phyloP scores from a whole-genome alignment of 2,329 filamentous ascomycete genomes.

The Thelonectria blattea region DNA sequence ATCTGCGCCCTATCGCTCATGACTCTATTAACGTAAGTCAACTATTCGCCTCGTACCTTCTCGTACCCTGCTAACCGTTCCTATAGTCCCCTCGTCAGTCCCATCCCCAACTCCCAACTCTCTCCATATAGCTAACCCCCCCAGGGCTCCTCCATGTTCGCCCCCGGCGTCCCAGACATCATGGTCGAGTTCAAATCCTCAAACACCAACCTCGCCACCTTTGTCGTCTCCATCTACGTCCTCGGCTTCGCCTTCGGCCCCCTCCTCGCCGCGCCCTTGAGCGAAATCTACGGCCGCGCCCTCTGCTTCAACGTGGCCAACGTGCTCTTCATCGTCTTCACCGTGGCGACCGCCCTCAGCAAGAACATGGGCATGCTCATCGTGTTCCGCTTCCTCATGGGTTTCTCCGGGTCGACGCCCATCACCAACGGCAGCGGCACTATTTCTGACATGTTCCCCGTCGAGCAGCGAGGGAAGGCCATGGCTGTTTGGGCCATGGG shows the following conservation, averaged over 20 bases:
- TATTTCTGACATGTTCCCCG: constrained; percentile 66
- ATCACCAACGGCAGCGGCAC: constrained; percentile 72
- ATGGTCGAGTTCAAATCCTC: constrained; percentile 51
- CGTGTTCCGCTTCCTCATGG: constrained; percentile 66
- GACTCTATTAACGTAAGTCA: constrained; percentile 37
- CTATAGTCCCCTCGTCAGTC: constrained; percentile 32
- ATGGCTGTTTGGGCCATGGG: constrained; percentile 70
- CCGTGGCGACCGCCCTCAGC: constrained; percentile 49
- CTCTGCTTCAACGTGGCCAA: constrained; percentile 44
- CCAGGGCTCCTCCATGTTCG: constrained; percentile 41
- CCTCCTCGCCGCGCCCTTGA: constrained; percentile 66
- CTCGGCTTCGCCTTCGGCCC: constrained; percentile 64
- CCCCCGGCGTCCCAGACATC: constrained; percentile 51
- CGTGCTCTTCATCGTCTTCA: constrained; percentile 64
- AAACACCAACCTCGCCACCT: constrained; percentile 46
- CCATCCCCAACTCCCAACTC: background rate
- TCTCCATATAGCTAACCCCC: constrained; percentile 9
- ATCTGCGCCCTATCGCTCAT: constrained; percentile 43
- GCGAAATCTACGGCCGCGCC: constrained; percentile 65
- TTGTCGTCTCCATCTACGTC: constrained; percentile 55
- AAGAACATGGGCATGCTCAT: constrained; percentile 69
- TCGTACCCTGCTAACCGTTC: constrained; percentile 10
- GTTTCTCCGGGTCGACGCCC: constrained; percentile 65
- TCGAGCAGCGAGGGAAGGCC: constrained; percentile 65
- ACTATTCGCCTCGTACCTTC: background rate